Evolutionary conservation across 495 filamentous ascomycete species (phyloP).

Genomic region (Hyaloscypha finlandica): DNA sequence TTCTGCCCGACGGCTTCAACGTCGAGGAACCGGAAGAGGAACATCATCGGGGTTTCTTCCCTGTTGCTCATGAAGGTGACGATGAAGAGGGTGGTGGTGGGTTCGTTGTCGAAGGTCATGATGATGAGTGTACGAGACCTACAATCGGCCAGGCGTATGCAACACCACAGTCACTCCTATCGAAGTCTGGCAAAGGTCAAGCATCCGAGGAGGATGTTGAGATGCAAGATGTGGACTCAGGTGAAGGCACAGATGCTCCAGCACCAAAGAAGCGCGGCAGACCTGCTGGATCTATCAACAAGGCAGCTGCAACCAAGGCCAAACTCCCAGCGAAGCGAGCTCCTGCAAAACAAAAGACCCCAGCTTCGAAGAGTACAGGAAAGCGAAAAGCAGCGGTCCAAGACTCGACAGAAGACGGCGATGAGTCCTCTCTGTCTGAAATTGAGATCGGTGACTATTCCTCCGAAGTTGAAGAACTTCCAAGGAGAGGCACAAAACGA

Average conservation of each 20-base stretch:
- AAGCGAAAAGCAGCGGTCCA: slow-evolving; percentile 8
- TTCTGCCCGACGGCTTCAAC: slow-evolving; percentile 50
- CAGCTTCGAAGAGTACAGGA: neutral
- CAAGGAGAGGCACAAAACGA: slow-evolving; percentile 8
- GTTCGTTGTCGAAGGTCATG: slow-evolving; percentile 30
- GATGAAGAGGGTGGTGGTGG: slow-evolving; percentile 31
- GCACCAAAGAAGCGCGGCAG: slow-evolving; percentile 24
- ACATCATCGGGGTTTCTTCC: slow-evolving; percentile 28
- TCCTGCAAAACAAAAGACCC: neutral
- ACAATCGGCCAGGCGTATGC: slow-evolving; percentile 18
- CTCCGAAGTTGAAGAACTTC: neutral
- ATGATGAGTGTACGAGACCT: slow-evolving; percentile 11
- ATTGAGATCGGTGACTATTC: slow-evolving; percentile 3
- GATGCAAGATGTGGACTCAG: slow-evolving; percentile 9
- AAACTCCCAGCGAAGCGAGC: slow-evolving; percentile 1
- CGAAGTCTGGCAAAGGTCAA: neutral
- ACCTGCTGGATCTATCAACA: slow-evolving; percentile 15
- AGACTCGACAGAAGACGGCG: slow-evolving; percentile 12
- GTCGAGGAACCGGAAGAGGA: slow-evolving; percentile 28
- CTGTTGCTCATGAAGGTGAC: slow-evolving; percentile 31
- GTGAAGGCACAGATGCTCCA: slow-evolving; percentile 1
- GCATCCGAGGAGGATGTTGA: slow-evolving; percentile 16
- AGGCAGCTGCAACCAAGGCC: slow-evolving; percentile 5
- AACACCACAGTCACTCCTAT: slow-evolving; percentile 27
- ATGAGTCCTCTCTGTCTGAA: slow-evolving; percentile 14